A percentile compares a stretch with the other conserved stretches of the same genome.
Conservation (phyloP, 2,329 filamentous ascomycete species). For the Nemania sp. region DNA sequence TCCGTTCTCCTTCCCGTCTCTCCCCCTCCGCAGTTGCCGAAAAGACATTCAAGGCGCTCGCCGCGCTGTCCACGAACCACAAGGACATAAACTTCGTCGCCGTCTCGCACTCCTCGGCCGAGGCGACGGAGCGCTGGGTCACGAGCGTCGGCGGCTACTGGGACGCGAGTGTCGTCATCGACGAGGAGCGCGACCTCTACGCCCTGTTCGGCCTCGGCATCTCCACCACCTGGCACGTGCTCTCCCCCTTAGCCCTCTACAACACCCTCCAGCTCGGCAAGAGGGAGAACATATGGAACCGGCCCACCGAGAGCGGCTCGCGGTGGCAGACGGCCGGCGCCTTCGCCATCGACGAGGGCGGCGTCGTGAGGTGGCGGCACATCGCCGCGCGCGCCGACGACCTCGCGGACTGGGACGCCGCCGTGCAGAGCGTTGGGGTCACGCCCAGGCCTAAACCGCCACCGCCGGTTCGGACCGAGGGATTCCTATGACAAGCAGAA, state of each 20-base stretch:
- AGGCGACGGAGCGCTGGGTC: slow-evolving; percentile 62
- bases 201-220: slow-evolving; percentile 68
- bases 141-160: slow-evolving; percentile 59
- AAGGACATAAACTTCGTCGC: slow-evolving; percentile 61
- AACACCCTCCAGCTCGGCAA: slow-evolving; percentile 61
- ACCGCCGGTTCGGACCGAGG: slow-evolving; percentile 35
- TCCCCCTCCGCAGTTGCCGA: slow-evolving; percentile 62
- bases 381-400: slow-evolving; percentile 56
- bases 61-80: slow-evolving; percentile 55
- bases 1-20: not conserved
- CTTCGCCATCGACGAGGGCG: slow-evolving; percentile 62
- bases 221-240: slow-evolving; percentile 64
- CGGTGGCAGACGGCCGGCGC: slow-evolving; percentile 71
- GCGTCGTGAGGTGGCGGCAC: slow-evolving; percentile 57
- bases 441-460: slow-evolving; percentile 48
- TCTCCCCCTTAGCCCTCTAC: slow-evolving; percentile 62
- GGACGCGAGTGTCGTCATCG: slow-evolving; percentile 63
- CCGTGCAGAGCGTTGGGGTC: slow-evolving; percentile 49
- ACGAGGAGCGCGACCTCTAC: slow-evolving; percentile 64
- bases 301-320: slow-evolving; percentile 66
- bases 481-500: slow-evolving; percentile 32
- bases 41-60: slow-evolving; percentile 63
- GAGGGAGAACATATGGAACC: slow-evolving; percentile 68
- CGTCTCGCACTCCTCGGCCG: slow-evolving; percentile 61
- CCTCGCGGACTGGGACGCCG: slow-evolving; percentile 57